phyloP scores from a whole-genome alignment of 331 rosid genomes.

The Pyracantha coccinea region DNA sequence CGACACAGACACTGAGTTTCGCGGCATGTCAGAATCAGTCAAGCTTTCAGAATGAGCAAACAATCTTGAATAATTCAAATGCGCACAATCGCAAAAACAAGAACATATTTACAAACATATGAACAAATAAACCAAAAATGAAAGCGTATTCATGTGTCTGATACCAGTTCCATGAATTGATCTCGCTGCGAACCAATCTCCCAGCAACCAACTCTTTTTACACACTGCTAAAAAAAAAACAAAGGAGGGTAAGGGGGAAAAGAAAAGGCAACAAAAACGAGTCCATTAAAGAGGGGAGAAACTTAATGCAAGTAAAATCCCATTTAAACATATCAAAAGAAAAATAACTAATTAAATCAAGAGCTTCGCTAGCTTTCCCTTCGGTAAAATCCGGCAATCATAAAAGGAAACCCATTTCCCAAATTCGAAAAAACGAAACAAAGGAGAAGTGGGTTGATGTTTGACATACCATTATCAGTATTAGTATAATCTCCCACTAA shows the following conservation, averaged over 20 bases:
- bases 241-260: not conserved
- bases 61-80: not conserved
- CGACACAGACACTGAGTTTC: not conserved
- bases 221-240: constrained; percentile 26
- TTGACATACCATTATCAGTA: constrained; percentile 25
- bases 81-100: not conserved
- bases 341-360: no score
- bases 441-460: not conserved
- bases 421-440: not conserved
- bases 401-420: not conserved
- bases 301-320: no score
- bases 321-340: no score
- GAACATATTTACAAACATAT: not conserved
- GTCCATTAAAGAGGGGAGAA: not conserved
- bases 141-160: not conserved
- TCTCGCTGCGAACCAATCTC: constrained; percentile 42
- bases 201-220: constrained; percentile 42
- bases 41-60: no score
- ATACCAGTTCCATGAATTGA: constrained; percentile 89
- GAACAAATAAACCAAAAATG: not conserved
- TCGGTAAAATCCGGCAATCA: no score
- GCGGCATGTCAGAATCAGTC: not conserved
- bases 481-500: constrained; percentile 23
- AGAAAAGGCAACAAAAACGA: not conserved
- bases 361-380: no score